phyloP scores from a whole-genome alignment of 2,329 filamentous ascomycete genomes.

The Stachybotrys elegans region DNA sequence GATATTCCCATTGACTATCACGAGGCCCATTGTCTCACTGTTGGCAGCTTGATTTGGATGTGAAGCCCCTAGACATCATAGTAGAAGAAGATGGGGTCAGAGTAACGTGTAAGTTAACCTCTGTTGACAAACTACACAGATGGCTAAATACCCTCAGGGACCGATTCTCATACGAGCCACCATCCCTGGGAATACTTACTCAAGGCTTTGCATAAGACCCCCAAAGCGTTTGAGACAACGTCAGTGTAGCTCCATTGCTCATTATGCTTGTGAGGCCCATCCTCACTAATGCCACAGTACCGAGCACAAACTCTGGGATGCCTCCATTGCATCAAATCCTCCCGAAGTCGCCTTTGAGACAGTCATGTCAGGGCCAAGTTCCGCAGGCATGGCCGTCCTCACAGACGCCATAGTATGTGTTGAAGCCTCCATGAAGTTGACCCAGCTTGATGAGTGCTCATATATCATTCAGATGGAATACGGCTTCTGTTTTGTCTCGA shows the following conservation, averaged over 20 bases:
- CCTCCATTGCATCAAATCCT: slow-evolving; percentile 32
- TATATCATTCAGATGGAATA: slow-evolving; percentile 61
- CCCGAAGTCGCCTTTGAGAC: slow-evolving; percentile 57
- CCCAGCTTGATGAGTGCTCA: too few species aligned
- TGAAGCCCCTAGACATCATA: slow-evolving; percentile 21
- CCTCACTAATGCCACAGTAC: slow-evolving; percentile 35
- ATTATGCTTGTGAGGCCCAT: too few species aligned
- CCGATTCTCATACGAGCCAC: slow-evolving; percentile 61
- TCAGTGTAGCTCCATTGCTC: too few species aligned
- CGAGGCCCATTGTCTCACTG: too few species aligned
- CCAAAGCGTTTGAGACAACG: too few species aligned
- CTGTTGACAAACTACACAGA: too few species aligned
- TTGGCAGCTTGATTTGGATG: slow-evolving; percentile 24
- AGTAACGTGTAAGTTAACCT: slow-evolving; percentile 24
- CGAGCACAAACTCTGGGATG: slow-evolving; percentile 24
- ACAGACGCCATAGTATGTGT: slow-evolving; percentile 57
- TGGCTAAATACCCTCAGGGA: slow-evolving; percentile 48
- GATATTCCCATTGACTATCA: too few species aligned
- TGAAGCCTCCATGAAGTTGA: too few species aligned
- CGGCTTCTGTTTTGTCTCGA: slow-evolving; percentile 74
- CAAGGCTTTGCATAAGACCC: too few species aligned
- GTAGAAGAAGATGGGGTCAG: slow-evolving; percentile 23
- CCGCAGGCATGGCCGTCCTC: slow-evolving; percentile 52
- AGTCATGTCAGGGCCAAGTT: slow-evolving; percentile 48
- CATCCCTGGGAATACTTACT: slow-evolving; percentile 64